Evolutionary conservation across 768 basidiomycete species (phyloP).

Genomic region (Boletus rubropictus): DNA sequence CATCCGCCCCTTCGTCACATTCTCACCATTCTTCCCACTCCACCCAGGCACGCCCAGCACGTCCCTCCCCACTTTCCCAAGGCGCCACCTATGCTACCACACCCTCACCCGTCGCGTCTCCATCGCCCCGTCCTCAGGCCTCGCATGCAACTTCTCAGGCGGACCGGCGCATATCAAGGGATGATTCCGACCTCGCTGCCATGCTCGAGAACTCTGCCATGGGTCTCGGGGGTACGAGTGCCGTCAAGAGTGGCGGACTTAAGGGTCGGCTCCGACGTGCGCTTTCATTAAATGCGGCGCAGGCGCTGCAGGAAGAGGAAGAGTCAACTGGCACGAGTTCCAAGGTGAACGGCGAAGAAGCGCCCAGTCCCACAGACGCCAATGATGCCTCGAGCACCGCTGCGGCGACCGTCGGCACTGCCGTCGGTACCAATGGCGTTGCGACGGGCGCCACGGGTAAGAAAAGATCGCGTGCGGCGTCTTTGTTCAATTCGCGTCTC

Average conservation of each 20-base stretch:
- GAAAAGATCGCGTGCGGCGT: conserved; percentile 67
- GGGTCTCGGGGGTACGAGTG: conserved; percentile 29
- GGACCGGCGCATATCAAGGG: conserved; percentile 73
- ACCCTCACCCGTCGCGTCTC: conserved; percentile 10
- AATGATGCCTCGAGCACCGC: conserved; percentile 30
- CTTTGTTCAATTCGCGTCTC: conserved; percentile 81
- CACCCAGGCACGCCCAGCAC: conserved; percentile 26
- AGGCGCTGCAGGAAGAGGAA: conserved; percentile 48
- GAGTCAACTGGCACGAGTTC: conserved; percentile 6
- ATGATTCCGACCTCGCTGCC: conserved; percentile 64
- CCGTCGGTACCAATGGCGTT: conserved; percentile 12
- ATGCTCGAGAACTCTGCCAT: conserved; percentile 41
- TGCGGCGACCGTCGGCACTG: conserved; percentile 32
- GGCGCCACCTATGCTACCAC: conserved; percentile 24
- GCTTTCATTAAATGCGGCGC: conserved; percentile 56
- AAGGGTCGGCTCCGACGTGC: conserved; percentile 75
- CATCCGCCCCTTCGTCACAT: conserved; percentile 26
- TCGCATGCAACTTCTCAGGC: conserved; percentile 46
- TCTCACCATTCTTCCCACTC: conserved; percentile 24
- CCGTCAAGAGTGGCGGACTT: conserved; percentile 59
- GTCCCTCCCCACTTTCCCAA: conserved; percentile 32
- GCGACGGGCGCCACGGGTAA: conserved; percentile 37
- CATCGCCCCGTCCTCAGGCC: conserved; percentile 21
- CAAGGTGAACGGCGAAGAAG: conserved; percentile 28
- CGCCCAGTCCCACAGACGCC: conserved; percentile 25